Percentiles rank a stretch among this genome's conserved stretches.
These are phyloP conservation scores for Medicago ruthenica DNA, from an alignment of 306 rosid species.

Conservation along the genomic window DNA sequence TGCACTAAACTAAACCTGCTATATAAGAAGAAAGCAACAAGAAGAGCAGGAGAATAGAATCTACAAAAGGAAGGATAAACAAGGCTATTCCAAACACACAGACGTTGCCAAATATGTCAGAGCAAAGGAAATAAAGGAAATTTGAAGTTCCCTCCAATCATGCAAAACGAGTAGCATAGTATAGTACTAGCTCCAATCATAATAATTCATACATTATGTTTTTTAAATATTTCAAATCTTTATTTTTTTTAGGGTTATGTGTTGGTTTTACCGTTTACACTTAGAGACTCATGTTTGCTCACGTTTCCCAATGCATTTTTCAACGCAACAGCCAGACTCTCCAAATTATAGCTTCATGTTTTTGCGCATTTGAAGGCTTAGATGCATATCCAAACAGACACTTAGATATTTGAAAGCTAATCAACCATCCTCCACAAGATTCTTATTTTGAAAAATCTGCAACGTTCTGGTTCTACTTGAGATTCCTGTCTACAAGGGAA, in stretches of 20 bases:
- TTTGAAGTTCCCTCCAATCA: constrained; percentile 37
- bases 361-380: too few species aligned
- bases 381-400: too few species aligned
- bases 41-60: constrained; percentile 35
- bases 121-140: constrained; percentile 6
- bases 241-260: too few species aligned
- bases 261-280: too few species aligned
- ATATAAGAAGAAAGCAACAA: constrained; percentile 33
- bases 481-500: constrained; percentile 46
- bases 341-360: too few species aligned
- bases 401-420: constrained; percentile 27
- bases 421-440: constrained; percentile 43
- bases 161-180: constrained; percentile 22
- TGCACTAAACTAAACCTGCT: constrained; percentile 36
- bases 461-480: constrained; percentile 43
- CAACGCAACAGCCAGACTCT: too few species aligned
- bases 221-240: background rate
- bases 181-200: background rate
- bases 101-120: constrained; percentile 42
- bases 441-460: constrained; percentile 42
- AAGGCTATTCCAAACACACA: constrained; percentile 48
- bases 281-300: too few species aligned
- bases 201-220: background rate
- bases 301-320: too few species aligned
- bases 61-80: constrained; percentile 37